These are phyloP conservation scores for Cryptosporidium xiaoi DNA, from an alignment of 169 alveolate genomes.

Conservation along the genomic window DNA sequence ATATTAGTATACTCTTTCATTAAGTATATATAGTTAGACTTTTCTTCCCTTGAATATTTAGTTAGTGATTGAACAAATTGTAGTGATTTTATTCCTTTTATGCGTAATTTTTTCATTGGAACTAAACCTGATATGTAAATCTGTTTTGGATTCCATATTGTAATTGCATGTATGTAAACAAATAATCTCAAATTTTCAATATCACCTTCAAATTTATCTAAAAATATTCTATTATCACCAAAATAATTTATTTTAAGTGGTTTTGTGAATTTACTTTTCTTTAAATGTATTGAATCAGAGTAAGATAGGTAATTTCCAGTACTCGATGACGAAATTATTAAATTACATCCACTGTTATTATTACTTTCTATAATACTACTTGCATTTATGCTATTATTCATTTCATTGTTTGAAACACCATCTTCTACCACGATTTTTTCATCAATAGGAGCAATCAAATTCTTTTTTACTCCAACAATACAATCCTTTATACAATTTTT, in stretches of 20 bases:
- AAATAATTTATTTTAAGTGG: conserved; percentile 27
- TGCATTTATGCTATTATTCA: too few species aligned
- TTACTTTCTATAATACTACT: too few species aligned
- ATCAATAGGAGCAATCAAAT: too few species aligned
- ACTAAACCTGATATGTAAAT: conserved; percentile 1
- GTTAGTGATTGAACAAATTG: conserved; percentile 49
- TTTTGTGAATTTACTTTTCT: not conserved
- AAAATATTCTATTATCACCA: conserved; percentile 29
- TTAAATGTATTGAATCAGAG: not conserved
- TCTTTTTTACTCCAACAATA: too few species aligned
- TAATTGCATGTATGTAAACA: conserved; percentile 11
- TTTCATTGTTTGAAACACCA: too few species aligned
- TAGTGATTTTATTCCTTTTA: conserved; percentile 28
- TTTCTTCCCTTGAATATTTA: conserved; percentile 3
- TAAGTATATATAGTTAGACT: not conserved
- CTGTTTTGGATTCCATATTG: conserved; percentile 50
- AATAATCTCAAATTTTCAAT: conserved; percentile 6
- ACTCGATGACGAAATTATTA: too few species aligned
- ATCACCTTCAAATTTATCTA: not conserved
- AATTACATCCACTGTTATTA: too few species aligned
- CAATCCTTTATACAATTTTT: too few species aligned
- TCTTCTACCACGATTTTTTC: too few species aligned
- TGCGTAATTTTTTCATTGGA: not conserved
- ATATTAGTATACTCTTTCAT: not conserved
- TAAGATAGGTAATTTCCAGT: not conserved